phyloP scores from a whole-genome alignment of 176 grass and related monocot genomes.

The Oryza meridionalis region DNA sequence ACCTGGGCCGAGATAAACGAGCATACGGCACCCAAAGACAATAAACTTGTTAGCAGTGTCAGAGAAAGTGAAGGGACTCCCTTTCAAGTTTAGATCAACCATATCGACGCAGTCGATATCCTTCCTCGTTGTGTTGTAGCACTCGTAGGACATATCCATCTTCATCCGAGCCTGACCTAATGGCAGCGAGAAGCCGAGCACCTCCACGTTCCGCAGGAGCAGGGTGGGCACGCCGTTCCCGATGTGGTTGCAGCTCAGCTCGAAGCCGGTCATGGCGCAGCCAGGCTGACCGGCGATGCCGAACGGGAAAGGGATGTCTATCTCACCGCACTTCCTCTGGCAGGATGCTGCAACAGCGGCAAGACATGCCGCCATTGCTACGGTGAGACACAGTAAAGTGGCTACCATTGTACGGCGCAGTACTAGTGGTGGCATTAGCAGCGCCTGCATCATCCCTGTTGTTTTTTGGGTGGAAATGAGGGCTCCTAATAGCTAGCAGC shows the following conservation, averaged over 20 bases:
- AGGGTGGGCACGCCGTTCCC: neutral
- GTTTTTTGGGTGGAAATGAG: no score
- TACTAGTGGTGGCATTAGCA: no score
- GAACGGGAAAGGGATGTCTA: conserved; percentile 14
- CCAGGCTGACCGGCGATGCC: neutral
- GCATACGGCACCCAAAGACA: neutral
- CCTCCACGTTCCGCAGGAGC: accelerated
- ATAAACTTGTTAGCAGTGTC: conserved; percentile 34
- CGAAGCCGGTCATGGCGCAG: neutral
- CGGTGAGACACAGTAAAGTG: neutral
- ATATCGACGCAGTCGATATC: neutral
- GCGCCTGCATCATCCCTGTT: no score
- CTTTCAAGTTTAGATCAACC: neutral
- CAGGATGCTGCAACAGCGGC: neutral
- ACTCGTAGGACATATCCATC: neutral
- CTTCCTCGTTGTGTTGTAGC: neutral
- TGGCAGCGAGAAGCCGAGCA: neutral
- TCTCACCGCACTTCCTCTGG: neutral
- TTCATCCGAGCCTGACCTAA: neutral
- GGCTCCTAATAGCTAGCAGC: no score
- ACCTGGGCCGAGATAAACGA: neutral
- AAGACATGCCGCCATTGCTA: neutral
- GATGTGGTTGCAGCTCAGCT: neutral
- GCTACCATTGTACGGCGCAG: no score
- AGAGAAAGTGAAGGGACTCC: conserved; percentile 7